A percentile compares a stretch with the other conserved stretches of the same genome.
phyloP scores from a whole-genome alignment of 2,329 filamentous ascomycete genomes.

The Shiraia bambusicola region DNA sequence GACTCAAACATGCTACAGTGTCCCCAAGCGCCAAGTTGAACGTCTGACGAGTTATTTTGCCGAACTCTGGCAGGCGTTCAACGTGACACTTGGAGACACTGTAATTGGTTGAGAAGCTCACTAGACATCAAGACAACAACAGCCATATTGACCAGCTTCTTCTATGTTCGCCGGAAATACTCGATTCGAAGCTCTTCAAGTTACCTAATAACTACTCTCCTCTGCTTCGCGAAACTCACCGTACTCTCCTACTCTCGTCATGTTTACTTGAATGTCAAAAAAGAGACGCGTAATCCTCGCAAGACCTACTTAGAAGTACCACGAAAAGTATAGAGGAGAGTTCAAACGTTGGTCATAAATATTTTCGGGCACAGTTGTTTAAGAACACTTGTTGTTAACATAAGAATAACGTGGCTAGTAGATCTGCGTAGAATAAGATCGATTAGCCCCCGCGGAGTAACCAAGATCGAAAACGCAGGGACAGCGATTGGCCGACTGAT shows the following conservation, averaged over 20 bases:
- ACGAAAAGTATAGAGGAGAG: background rate
- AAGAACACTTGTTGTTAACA: too few species aligned
- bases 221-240: slow-evolving; percentile 1
- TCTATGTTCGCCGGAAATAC: slow-evolving; percentile 42
- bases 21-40: too few species aligned
- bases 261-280: slow-evolving; percentile 36
- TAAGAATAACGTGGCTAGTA: too few species aligned
- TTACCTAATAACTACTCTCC: slow-evolving; percentile 8
- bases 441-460: background rate
- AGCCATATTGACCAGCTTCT: slow-evolving; percentile 53
- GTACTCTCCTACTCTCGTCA: slow-evolving; percentile 38
- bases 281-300: slow-evolving; percentile 44
- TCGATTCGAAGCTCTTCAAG: slow-evolving; percentile 20
- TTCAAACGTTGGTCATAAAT: too few species aligned
- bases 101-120: slow-evolving; percentile 20
- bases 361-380: too few species aligned
- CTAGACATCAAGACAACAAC: slow-evolving; percentile 55
- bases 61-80: too few species aligned
- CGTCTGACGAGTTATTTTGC: too few species aligned
- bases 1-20: too few species aligned
- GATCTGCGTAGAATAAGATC: too few species aligned
- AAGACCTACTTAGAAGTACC: slow-evolving; percentile 17
- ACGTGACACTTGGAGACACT: too few species aligned
- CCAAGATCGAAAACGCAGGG: background rate
- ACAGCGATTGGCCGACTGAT: too few species aligned